Conservation (phyloP, 768 basidiomycete genomes). For the Pleurotus giganteus region DNA sequence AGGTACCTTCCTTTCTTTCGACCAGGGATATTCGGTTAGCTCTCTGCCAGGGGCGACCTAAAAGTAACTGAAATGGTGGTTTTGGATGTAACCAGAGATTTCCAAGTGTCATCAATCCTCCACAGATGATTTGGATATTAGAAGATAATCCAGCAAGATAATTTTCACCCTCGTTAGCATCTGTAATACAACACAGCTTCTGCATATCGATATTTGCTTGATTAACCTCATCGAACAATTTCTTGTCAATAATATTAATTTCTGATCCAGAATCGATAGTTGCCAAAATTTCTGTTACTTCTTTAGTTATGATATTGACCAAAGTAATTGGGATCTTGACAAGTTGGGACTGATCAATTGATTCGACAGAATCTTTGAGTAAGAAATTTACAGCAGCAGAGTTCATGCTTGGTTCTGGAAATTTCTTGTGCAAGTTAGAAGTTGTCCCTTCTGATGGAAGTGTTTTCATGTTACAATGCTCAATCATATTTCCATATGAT, state of each 20-base stretch:
- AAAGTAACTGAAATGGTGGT: conserved; percentile 17
- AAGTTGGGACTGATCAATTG: too few species aligned
- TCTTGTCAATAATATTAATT: conserved; percentile 19
- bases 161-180: conserved; percentile 26
- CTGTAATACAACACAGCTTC: conserved; percentile 15
- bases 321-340: too few species aligned
- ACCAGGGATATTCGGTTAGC: conserved; percentile 23
- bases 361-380: too few species aligned
- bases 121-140: conserved; percentile 19
- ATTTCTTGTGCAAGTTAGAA: too few species aligned
- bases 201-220: conserved; percentile 15
- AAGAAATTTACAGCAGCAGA: too few species aligned
- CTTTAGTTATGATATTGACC: too few species aligned
- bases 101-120: conserved; percentile 17
- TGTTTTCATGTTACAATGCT: too few species aligned
- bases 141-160: conserved; percentile 18
- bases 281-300: too few species aligned
- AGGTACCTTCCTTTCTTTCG: conserved; percentile 24
- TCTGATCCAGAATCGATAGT: conserved; percentile 28
- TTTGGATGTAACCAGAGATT: conserved; percentile 21
- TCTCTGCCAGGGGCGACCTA: conserved; percentile 23
- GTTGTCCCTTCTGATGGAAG: too few species aligned
- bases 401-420: too few species aligned
- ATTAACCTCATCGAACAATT: conserved; percentile 9
- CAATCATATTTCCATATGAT: neutral